Conservation (phyloP, 1,284 basidiomycete species). For the Rhodotorula sp. region DNA sequence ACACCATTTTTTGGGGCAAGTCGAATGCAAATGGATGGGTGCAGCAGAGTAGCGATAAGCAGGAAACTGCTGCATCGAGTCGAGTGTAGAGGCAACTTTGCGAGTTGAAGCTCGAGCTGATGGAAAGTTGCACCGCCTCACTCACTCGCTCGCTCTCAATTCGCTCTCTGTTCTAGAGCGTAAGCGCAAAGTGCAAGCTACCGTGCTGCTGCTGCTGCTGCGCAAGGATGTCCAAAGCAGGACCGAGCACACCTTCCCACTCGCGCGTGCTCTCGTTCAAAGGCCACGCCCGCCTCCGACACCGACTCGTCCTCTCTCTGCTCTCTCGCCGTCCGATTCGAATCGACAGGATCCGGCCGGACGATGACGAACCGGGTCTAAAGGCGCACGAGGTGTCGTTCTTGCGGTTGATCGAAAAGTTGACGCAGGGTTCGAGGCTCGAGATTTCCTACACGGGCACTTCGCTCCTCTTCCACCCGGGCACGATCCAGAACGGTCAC, state of each 20-base stretch:
- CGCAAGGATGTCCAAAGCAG: too few species aligned
- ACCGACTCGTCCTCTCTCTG: constrained; percentile 80
- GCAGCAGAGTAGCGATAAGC: too few species aligned
- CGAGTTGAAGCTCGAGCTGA: too few species aligned
- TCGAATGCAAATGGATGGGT: too few species aligned
- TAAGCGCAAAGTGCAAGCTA: too few species aligned
- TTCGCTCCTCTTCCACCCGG: constrained; percentile 84
- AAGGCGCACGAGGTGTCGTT: constrained; percentile 93
- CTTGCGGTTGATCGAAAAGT: constrained; percentile 80
- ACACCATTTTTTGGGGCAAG: too few species aligned
- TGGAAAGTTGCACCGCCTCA: neutral
- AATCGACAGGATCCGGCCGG: constrained; percentile 84
- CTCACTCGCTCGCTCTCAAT: neutral
- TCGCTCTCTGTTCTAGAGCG: too few species aligned
- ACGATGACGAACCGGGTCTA: constrained; percentile 91
- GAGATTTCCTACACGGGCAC: constrained; percentile 98
- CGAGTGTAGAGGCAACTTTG: too few species aligned
- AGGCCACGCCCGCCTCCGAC: constrained; percentile 78
- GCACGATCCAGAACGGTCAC: constrained; percentile 79
- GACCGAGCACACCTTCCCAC: neutral
- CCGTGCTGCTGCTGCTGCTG: too few species aligned
- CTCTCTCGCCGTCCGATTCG: constrained; percentile 81
- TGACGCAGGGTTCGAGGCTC: constrained; percentile 91
- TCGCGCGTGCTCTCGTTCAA: constrained; percentile 27
- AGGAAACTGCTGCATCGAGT: too few species aligned